These are phyloP conservation scores for Ustilago sp. DNA, from an alignment of 1,284 basidiomycete genomes.

Conservation along the genomic window DNA sequence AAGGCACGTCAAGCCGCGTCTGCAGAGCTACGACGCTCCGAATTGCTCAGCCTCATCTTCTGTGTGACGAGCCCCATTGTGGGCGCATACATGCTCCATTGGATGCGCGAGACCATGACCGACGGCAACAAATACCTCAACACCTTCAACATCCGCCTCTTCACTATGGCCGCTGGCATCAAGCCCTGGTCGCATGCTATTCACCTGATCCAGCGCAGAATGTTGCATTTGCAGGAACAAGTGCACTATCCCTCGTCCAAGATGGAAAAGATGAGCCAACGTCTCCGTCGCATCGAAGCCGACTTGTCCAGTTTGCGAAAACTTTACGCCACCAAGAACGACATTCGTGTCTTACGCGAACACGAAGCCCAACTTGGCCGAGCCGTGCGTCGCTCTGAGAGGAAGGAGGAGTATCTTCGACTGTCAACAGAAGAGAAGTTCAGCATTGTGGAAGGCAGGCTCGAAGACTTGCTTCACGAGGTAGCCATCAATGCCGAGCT, in stretches of 20 bases:
- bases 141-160: slow-evolving; percentile 68
- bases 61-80: slow-evolving; percentile 66
- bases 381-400: slow-evolving; percentile 65
- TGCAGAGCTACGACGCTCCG: slow-evolving; percentile 64
- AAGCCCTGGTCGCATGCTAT: slow-evolving; percentile 66
- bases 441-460: slow-evolving; percentile 56
- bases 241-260: slow-evolving; percentile 65
- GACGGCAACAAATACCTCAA: slow-evolving; percentile 67
- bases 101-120: slow-evolving; percentile 64
- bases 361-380: slow-evolving; percentile 68
- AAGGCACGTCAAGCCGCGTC: slow-evolving; percentile 51
- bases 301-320: slow-evolving; percentile 61
- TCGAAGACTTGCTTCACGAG: slow-evolving; percentile 64
- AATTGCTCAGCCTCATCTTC: slow-evolving; percentile 63
- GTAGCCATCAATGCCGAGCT: slow-evolving; percentile 67
- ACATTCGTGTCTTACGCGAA: slow-evolving; percentile 66
- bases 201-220: slow-evolving; percentile 49
- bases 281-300: slow-evolving; percentile 64
- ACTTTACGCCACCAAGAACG: slow-evolving; percentile 64
- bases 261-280: slow-evolving; percentile 65
- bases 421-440: slow-evolving; percentile 63
- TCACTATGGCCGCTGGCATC: slow-evolving; percentile 68
- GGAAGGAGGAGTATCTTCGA: slow-evolving; percentile 63
- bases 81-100: slow-evolving; percentile 68
- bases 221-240: slow-evolving; percentile 65